Base-by-base conservation (phyloP, 2,329 filamentous ascomycete species). In the Dactylonectria macrodidyma region DNA sequence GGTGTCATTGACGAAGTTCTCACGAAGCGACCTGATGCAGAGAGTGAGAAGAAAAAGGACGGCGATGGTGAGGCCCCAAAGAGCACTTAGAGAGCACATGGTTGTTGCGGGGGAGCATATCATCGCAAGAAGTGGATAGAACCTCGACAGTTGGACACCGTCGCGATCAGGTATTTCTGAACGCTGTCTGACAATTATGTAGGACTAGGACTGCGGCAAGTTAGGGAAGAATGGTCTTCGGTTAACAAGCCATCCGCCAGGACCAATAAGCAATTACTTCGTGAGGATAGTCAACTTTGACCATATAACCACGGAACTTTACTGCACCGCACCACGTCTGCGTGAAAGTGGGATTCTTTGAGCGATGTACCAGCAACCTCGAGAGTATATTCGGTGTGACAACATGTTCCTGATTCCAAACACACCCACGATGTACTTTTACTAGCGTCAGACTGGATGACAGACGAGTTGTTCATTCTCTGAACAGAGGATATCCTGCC, bases 1-100 rank as follows among this genome's bases (percentile, higher is more conserved):
- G 96, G 96, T 0, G 93, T 99, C 74, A 91, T 99, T 69, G 96
- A 99, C 80, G 91, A 95, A 83, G 95, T 99, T 68, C 78, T 99
- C 74, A 87, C 90, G 54, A 88, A 88, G 83, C 87, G 93, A 75
- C 83, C 84, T 26, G 83, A 83, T 22, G 71, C 73, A 10, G 82
- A 84, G 57, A 82, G 80, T 55, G 72, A 76, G 52, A 71, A 76
- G 57, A 76, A 76, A 68, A 72, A 73, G 57, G 71, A 68, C 7
- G 65, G 68, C 0, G 63, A 66, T n/a, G 30, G 62, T 24, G 71
- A 69, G 52, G 6, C 64, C 12, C 54, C 52, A 4, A 73, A 72
- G 59, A 46, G 63, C 9, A 68, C 36, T n/a, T 74, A 62, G 51
- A 19, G n/a, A 46, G 14, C 19, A 1, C 19, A 14, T 4, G 14